Evolutionary conservation across 352 stramenopile genomes (phyloP).

Genomic region (Plasmopara halstedii): DNA sequence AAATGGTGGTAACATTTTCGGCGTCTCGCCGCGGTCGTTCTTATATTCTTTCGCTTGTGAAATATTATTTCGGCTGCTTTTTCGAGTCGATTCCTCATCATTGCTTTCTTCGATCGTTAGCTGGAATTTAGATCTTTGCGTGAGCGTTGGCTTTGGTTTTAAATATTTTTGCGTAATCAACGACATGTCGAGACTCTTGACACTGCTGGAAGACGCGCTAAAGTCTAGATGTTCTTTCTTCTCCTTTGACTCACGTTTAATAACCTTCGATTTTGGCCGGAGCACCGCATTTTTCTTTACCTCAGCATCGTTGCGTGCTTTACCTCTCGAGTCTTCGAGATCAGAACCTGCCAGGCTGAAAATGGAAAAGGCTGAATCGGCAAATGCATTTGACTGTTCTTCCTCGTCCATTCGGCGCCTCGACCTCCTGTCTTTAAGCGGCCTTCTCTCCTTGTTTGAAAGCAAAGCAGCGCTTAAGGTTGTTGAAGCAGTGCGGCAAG

Average conservation of each 20-base stretch:
- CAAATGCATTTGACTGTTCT: conserved; percentile 16
- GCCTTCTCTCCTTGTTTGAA: conserved; percentile 8
- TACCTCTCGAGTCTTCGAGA: conserved; percentile 33
- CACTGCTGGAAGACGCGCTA: conserved; percentile 26
- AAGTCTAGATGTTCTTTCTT: conserved; percentile 37
- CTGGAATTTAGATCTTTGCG: conserved; percentile 17
- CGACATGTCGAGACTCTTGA: conserved; percentile 27
- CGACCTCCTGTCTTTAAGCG: conserved; percentile 7
- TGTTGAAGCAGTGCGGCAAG: conserved; percentile 25
- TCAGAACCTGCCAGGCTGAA: conserved; percentile 32
- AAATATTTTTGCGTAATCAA: conserved; percentile 34
- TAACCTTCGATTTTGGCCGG: background rate
- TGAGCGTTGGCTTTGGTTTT: conserved; percentile 13
- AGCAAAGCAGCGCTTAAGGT: conserved; percentile 25
- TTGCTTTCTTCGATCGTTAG: conserved; percentile 23
- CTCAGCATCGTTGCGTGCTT: conserved; percentile 7
- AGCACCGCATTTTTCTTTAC: conserved; percentile 10
- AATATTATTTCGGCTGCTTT: conserved; percentile 13
- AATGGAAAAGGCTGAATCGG: conserved; percentile 33
- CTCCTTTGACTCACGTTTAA: conserved; percentile 15
- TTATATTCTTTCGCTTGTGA: conserved; percentile 8
- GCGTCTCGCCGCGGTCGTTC: conserved; percentile 10
- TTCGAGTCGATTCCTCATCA: conserved; percentile 14
- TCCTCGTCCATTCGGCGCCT: conserved; percentile 17
- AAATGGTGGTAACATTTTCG: conserved; percentile 6